Evolutionary conservation across 2,329 filamentous ascomycete species (phyloP), one percentile per base, ranked within the genome.

Genomic region (Coniochaeta hoffmannii): DNA sequence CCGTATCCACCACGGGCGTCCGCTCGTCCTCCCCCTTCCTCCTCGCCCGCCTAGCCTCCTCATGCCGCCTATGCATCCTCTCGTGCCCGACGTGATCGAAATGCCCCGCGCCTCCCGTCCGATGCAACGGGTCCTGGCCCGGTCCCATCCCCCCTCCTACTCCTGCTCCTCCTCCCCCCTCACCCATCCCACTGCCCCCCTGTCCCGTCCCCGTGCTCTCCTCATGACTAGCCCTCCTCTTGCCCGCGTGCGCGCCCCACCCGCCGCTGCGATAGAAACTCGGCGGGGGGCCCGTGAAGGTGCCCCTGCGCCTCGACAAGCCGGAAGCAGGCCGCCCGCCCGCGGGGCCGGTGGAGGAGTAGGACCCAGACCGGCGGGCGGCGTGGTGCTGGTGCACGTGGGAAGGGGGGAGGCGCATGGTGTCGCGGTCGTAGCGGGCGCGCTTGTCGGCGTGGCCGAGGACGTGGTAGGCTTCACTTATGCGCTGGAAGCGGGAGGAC

Each of bases 271-370:
- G 81, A 71, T 90, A 97, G 74, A 97, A 97, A 60, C 85, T 89
- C 0, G 93, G 92, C 53, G 94, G 92, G 3, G 94, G 93, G 0
- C 93, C 93, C 19, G 82, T 82, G 70, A 95, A 97, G 4, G 86
- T 79, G 2, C 85, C 83, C 2, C 90, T 79, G 24, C 93, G 82
- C 38, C 87, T 82, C 67, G 86, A 91, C 31, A 99, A 75, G 0
- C 94, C 94, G 1, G 84, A 90, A 0, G 94, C 85, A 0, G 92
- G 85, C 0, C 94, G 83, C 1, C 87, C 85, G 53, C 90, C 90
- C 2, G 86, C 86, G 0, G 84, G 87, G 53, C 77, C 73, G 15
- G 74, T 73, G 62, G 77, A 83, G 66, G 79, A 77, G 70, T 81
- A 84, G 53, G 78, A 82, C 57, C 75, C 75, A 46, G 71, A 68